Base-by-base conservation (phyloP, 192 early-diverging fungal genomes). In the Coemansia sp. region DNA sequence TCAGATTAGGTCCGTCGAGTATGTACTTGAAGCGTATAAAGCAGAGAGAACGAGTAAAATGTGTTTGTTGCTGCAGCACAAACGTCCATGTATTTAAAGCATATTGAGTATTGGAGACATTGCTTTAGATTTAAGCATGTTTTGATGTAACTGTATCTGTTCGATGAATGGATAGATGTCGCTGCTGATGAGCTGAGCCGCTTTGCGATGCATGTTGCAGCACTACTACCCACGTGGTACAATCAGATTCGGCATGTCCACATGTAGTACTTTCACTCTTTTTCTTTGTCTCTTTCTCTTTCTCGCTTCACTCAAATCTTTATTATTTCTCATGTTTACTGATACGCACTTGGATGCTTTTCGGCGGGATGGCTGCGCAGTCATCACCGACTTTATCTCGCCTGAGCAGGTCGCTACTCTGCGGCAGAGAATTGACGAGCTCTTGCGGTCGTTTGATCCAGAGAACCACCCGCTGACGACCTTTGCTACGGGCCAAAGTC, bases 381-480 rank as follows among this genome's bases (percentile, higher is more conserved):
- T 83, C 3, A 38, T 83, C 7, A 47, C 59, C 1, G 67, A 52
- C 16, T 83, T 78, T 31, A 52, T 83, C 12, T 55, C 43, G 36
- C 22, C 52, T 5, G 41, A 57, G 33, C 63, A 78, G 40, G 51
- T 83, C 0, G 59, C 20, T 8, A 42, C 54, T 0, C 16, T 83
- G 52, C 80, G 76, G 8, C 16, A 18, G 2, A 70, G 73, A 20
- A 78, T 70, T n/a, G 36, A 34, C 49, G 60, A 86, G 55, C 85
- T 94, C 24, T 85, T 97, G 10, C 73, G 87, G 3, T 74, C 68
- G 31, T 91, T 92, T 54, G 88, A 92, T 33, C 78, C 93, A 10
- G 75, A 80, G 13, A 82, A 76, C 29, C 94, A 97, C 64, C 93
- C 92, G 9, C 87, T 89, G 84, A 92, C 92, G 0, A 87, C 85